These are phyloP conservation scores for Leucosporidium scottii DNA, from an alignment of 768 basidiomycete genomes.

Conservation along the genomic window DNA sequence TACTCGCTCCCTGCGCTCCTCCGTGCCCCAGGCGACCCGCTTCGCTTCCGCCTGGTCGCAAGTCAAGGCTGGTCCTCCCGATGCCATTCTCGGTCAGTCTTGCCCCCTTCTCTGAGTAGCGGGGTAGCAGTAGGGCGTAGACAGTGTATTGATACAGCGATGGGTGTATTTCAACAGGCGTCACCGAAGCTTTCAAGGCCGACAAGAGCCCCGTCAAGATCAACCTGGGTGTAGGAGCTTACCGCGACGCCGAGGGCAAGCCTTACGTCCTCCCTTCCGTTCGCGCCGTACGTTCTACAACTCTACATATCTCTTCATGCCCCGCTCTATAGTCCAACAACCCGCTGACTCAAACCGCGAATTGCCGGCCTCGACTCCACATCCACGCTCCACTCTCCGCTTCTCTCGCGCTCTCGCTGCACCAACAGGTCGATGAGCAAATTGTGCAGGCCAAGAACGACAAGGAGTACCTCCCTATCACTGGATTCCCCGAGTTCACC, in stretches of 20 bases:
- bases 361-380: background rate
- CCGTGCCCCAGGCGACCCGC: conserved; percentile 1
- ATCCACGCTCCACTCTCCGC: background rate
- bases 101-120: background rate
- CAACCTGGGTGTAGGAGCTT: conserved; percentile 89
- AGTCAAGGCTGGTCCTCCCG: conserved; percentile 81
- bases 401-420: background rate
- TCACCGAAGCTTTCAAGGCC: conserved; percentile 80
- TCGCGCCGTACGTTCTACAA: conserved; percentile 43
- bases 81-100: conserved; percentile 75
- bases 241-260: conserved; percentile 77
- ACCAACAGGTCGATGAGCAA: conserved; percentile 61
- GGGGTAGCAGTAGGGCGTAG: background rate
- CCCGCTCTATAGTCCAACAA: background rate
- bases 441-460: conserved; percentile 66
- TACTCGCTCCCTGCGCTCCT: conserved; percentile 7
- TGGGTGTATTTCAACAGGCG: conserved; percentile 5
- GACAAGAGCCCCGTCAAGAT: conserved; percentile 70
- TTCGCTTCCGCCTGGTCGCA: conserved; percentile 66
- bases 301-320: background rate
- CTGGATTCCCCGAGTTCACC: conserved; percentile 76
- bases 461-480: conserved; percentile 88
- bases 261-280: conserved; percentile 90
- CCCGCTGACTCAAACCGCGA: background rate
- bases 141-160: background rate